Evolutionary conservation across 2,329 filamentous ascomycete species (phyloP), one percentile per base, ranked within the genome.

Genomic region (Neofusicoccum cordaticola): DNA sequence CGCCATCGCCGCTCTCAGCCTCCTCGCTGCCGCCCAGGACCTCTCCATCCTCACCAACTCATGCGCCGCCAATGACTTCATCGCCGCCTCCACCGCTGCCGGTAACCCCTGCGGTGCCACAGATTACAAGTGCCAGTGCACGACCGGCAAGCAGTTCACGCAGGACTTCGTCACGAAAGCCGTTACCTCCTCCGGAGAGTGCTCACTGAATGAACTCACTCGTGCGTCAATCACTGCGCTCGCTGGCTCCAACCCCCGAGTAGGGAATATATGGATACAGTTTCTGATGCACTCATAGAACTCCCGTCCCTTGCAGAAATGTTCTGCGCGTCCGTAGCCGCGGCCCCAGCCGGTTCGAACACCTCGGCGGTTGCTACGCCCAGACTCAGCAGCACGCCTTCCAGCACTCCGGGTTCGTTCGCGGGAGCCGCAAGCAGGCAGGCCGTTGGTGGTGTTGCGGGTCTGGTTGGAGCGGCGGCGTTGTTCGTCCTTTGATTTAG

Each of bases 51-150:
- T 62, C 7, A n/a, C 42, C 15, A 37, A 34, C 57, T 50, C 42
- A 5, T 62, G 57, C 57, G 57, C 57, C 8, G n/a, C 42, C 44
- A 19, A 37, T 3, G 57, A 47, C 9, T 62, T 62, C 57, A 17
- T 48, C 31, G 57, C 57, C 57, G 57, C 57, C 34, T 34, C 42
- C 8, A 27, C 22, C 42, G 42, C 27, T 15, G 17, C 57, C 27
- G 57, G 34, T 15, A 47, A 48, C 27, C 57, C 57, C 4, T 62
- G 57, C 34, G 7, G 19, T 2, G 44, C 57, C 44, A 48, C 57
- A 22, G 57, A 62, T 44, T 62, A 48, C 17, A 13, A 39, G 7
- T 62, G 57, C 57, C 42, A 48, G 31, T 62, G 57, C 57, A 62
- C 44, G 31, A 62, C 42, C 5, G 57, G 57, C 42, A 48, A 62